Base-by-base conservation (phyloP, 495 filamentous ascomycete genomes). In the Bacidia gigantensis region DNA sequence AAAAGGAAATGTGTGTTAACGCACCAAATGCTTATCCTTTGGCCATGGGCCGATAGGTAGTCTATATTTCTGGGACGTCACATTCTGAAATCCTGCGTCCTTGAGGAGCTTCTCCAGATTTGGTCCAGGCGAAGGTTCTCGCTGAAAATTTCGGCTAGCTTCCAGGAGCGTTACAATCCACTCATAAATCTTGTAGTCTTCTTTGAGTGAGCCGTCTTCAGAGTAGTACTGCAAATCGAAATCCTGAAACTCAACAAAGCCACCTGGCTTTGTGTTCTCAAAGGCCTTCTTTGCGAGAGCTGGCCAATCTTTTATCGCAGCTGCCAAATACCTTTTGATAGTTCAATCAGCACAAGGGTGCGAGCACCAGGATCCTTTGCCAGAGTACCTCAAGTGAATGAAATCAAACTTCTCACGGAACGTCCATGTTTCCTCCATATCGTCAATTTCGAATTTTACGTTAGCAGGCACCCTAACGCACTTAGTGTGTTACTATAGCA, bases 401-500 rank as follows among this genome's bases (percentile, higher is more conserved):
- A 68, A 72, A 57, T 78, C 74, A 43, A 79, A 78, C 22, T 72
- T 55, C 35, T 78, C 58, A 17, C 32, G 51, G 49, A 61, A 72
- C 0, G 60, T 56, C 72, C 71, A 76, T 1, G 64, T 54, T 5
- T 63, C 56, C 52, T 73, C 79, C 51, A 73, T 76, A 56, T 82
- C 75, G 56, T 81, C 78, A 23, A 83, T 72, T 57, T 81, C 75
- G 56, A 81, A 83, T 56, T 69, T 75, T 32, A 78, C 67, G 55
- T 82, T 83, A 32, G 70, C 68, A 40, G 77, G 78, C 67, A 76
- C 48, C 73, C 67, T 45, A 12, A 3, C 12, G 26, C 32, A 12
- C 3, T n/a, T 49, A 46, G 35, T 50, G 23, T 26, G 26, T 2
- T n/a, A 11, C 11, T 9, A 23, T 14, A 35, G 14, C 5, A 5